phyloP scores from a whole-genome alignment of 257 asterid species.

The Lithospermum erythrorhizon region DNA sequence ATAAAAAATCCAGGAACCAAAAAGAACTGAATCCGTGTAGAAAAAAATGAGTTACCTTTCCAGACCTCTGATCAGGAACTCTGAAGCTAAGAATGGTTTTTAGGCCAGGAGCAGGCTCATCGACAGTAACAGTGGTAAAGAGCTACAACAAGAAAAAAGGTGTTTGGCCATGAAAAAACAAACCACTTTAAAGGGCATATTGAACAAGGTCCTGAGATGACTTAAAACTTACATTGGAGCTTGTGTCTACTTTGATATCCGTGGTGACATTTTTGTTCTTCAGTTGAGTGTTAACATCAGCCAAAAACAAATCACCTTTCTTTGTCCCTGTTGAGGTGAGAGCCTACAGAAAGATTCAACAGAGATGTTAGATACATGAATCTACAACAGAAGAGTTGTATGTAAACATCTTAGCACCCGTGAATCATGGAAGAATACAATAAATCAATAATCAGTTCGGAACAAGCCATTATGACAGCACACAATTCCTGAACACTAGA shows the following conservation, averaged over 20 bases:
- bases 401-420: too few relatives aligned
- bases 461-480: too few relatives aligned
- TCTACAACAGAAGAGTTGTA: too few relatives aligned
- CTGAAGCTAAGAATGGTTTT: constrained; percentile 37
- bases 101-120: constrained; percentile 40
- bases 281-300: constrained; percentile 31
- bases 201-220: too few relatives aligned
- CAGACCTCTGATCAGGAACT: constrained; percentile 44
- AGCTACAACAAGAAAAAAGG: constrained; percentile 11
- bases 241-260: constrained; percentile 37
- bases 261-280: constrained; percentile 40
- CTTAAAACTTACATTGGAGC: constrained; percentile 27
- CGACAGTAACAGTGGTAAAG: constrained; percentile 28
- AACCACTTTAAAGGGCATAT: not conserved
- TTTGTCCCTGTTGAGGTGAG: constrained; percentile 34
- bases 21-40: not conserved
- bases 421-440: too few relatives aligned
- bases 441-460: too few relatives aligned
- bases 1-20: not conserved
- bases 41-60: constrained; percentile 23
- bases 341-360: constrained; percentile 17
- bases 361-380: too few relatives aligned
- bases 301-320: constrained; percentile 32
- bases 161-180: not conserved
- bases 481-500: too few relatives aligned